These are phyloP conservation scores for Alternaria sp. DNA, from an alignment of 2,329 filamentous ascomycete species.

Conservation along the genomic window DNA sequence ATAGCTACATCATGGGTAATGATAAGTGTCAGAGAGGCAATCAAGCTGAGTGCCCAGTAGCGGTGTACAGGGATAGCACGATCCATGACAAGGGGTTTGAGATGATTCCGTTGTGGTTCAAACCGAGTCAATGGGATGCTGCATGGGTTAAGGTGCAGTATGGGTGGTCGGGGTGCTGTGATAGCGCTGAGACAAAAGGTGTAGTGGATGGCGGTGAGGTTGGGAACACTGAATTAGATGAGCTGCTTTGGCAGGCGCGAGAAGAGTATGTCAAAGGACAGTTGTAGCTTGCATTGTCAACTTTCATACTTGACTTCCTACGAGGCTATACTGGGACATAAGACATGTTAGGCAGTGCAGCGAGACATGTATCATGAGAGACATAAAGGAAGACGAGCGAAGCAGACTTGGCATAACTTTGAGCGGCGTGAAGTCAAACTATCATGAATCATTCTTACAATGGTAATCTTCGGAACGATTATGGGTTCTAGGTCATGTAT, in stretches of 20 bases:
- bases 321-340: background rate
- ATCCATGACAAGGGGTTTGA: background rate
- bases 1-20: slow-evolving; percentile 1
- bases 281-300: background rate
- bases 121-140: background rate
- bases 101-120: background rate
- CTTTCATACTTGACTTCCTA: background rate
- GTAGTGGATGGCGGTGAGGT: background rate
- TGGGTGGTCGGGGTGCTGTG: background rate
- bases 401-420: too few relatives aligned
- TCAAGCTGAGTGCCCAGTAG: background rate
- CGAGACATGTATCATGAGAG: too few relatives aligned
- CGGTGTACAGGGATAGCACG: slow-evolving; percentile 2
- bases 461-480: background rate
- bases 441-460: background rate
- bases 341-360: background rate
- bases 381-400: too few relatives aligned
- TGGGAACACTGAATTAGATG: background rate
- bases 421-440: too few relatives aligned
- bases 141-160: background rate
- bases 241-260: background rate
- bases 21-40: background rate
- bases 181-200: background rate
- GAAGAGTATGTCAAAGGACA: background rate
- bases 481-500: background rate